Percentiles rank a stretch among this genome's conserved stretches.
phyloP scores from a whole-genome alignment of 257 asterid genomes.

The Coffea eugenioides region DNA sequence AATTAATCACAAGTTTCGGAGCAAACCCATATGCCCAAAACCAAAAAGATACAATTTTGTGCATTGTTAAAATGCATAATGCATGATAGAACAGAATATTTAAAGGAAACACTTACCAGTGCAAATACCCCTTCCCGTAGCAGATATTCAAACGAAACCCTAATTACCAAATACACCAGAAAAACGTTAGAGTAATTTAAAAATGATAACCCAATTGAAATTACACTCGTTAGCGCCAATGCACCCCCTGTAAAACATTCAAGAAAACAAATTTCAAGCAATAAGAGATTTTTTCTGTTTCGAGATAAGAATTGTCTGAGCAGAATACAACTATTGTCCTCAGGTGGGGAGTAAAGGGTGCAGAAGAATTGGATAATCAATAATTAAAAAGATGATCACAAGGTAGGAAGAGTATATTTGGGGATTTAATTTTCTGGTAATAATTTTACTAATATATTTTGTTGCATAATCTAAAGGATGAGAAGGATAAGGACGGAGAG shows the following conservation, averaged over 20 bases:
- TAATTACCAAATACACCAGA: slow-evolving; percentile 10
- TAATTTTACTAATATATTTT: too few relatives aligned
- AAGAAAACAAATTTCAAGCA: background rate
- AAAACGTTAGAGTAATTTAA: background rate
- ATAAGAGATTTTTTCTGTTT: too few relatives aligned
- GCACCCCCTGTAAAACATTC: background rate
- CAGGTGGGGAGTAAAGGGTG: background rate
- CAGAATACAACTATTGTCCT: background rate
- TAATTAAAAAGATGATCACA: background rate
- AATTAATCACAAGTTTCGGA: background rate
- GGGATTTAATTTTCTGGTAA: background rate
- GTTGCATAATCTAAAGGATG: background rate
- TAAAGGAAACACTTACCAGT: slow-evolving; percentile 6
- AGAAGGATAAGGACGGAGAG: background rate
- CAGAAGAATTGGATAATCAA: background rate
- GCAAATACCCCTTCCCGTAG: slow-evolving; percentile 7
- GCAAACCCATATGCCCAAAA: background rate
- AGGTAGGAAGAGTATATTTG: background rate
- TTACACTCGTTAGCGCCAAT: background rate
- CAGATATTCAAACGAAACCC: slow-evolving; percentile 16
- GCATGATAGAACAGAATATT: background rate
- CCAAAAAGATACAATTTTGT: background rate
- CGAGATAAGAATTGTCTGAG: too few relatives aligned
- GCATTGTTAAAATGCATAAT: background rate
- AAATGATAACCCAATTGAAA: background rate